Base-by-base conservation (phyloP, 2,329 filamentous ascomycete species). In the Calonectria hongkongensis region DNA sequence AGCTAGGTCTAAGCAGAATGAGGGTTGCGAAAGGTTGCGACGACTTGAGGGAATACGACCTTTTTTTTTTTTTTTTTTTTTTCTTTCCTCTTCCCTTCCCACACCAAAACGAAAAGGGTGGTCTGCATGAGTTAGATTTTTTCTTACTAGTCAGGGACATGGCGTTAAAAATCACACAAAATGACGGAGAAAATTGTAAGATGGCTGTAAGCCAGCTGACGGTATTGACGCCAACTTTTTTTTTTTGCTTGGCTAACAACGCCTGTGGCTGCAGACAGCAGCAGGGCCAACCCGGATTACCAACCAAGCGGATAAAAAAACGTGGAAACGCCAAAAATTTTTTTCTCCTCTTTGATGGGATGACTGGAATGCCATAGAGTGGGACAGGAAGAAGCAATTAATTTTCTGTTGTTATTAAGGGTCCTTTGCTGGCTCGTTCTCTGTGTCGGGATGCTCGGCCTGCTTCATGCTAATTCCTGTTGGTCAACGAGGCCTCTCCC, bases 71-170 rank as follows among this genome's bases (percentile, higher is more conserved):
- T 21, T 21, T n/a, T 36, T 36, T 21, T 21, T 56, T 21, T 21
- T 21, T 21, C 2, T 21, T 21, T 21, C 21, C 21, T 21, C 21
- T 21, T n/a, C 15, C 18, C 18, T 43, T 45, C 43, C 18, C 18
- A 9, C 41, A 18, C 18, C 16, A n/a, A 21, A 45, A 36, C 8
- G 10, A 45, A 45, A 45, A 2, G 43, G 8, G 6, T 18, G 13
- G 18, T 54, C 28, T 5, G 1, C 21, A 21, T 21, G n/a, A 9
- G 3, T 4, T 36, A 36, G 28, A 28, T 36, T 21, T 56, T 56
- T 56, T 36, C 30, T n/a, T n/a, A 36, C 51, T 56, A 56, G 51
- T 56, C 51, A 56, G 51, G 51, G 33, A 56, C 51, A 56, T 56
- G 30, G 30, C 51, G 30, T 56, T 25, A n/a, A 33, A 13, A 56